Conservation (phyloP, 805 yeast species). For the Wickerhamiella spandovensis region DNA sequence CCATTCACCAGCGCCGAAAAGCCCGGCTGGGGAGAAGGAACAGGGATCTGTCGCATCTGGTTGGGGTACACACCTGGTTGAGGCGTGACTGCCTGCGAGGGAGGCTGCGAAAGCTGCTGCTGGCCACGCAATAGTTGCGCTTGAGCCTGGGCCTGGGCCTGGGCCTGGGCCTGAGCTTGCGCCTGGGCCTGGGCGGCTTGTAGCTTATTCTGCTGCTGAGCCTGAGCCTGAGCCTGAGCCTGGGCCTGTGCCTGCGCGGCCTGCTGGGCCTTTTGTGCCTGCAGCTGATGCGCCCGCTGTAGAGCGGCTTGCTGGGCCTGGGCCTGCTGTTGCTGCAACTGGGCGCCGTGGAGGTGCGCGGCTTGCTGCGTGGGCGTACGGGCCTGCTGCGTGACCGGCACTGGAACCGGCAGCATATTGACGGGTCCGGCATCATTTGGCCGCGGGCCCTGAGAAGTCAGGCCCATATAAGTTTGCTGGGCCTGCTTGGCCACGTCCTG, state of each 20-base stretch:
- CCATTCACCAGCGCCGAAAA: neutral
- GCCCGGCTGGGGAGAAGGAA: neutral
- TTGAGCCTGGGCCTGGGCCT: slow-evolving; percentile 9
- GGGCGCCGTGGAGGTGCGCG: neutral
- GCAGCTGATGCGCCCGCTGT: slow-evolving; percentile 1
- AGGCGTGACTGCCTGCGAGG: slow-evolving; percentile 7
- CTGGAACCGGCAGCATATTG: neutral
- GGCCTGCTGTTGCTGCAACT: neutral
- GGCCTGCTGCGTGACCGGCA: neutral
- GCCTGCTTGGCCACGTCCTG: slow-evolving; percentile 13
- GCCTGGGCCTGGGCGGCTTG: slow-evolving; percentile 14
- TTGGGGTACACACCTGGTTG: neutral
- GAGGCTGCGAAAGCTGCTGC: slow-evolving; percentile 8
- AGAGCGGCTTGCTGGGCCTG: neutral
- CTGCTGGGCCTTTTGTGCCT: slow-evolving; percentile 7
- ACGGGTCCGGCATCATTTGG: neutral
- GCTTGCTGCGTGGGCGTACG: neutral
- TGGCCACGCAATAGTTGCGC: slow-evolving; percentile 8
- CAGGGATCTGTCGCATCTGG: neutral
- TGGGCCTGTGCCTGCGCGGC: neutral
- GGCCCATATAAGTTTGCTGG: slow-evolving; percentile 10
- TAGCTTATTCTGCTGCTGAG: slow-evolving; percentile 1
- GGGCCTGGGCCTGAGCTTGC: slow-evolving; percentile 10
- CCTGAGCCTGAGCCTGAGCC: slow-evolving; percentile 13
- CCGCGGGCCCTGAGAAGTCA: slow-evolving; percentile 2